These are phyloP conservation scores for Trichoderma gamsii DNA, from an alignment of 495 filamentous ascomycete genomes.

Conservation along the genomic window DNA sequence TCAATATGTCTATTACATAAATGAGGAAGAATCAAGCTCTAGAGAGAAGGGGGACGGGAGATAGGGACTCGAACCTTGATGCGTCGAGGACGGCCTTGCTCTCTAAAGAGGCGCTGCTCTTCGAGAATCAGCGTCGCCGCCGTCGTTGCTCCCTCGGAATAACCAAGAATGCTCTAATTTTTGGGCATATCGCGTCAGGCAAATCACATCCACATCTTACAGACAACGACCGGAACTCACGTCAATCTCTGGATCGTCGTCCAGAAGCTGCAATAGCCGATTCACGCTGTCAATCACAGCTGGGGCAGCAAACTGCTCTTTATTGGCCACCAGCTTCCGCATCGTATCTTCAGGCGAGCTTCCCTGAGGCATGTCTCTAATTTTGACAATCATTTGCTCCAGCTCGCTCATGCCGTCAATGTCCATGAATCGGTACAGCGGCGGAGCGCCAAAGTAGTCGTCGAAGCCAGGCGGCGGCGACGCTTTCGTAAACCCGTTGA, in stretches of 20 bases:
- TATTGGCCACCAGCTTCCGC: slow-evolving; percentile 40
- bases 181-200: neutral
- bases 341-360: slow-evolving; percentile 44
- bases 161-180: slow-evolving; percentile 47
- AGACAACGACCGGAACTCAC: slow-evolving; percentile 27
- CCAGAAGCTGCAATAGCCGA: slow-evolving; percentile 41
- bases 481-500: slow-evolving; percentile 42
- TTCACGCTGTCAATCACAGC: slow-evolving; percentile 37
- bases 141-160: slow-evolving; percentile 56
- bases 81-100: slow-evolving; percentile 24
- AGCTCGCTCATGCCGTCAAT: slow-evolving; percentile 36
- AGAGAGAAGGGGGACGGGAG: slow-evolving; percentile 25
- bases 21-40: too few species aligned
- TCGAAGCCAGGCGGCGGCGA: slow-evolving; percentile 45
- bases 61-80: slow-evolving; percentile 31
- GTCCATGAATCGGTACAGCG: slow-evolving; percentile 47
- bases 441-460: slow-evolving; percentile 46
- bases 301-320: slow-evolving; percentile 38
- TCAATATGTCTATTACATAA: neutral
- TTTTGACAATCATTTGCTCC: slow-evolving; percentile 42
- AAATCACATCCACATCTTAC: slow-evolving; percentile 5
- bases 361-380: slow-evolving; percentile 45
- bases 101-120: slow-evolving; percentile 41
- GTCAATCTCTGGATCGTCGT: slow-evolving; percentile 34
- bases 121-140: slow-evolving; percentile 51